Base-by-base conservation (phyloP, 371 early-diverging fungal species). In the Lichtheimia hyalospora region DNA sequence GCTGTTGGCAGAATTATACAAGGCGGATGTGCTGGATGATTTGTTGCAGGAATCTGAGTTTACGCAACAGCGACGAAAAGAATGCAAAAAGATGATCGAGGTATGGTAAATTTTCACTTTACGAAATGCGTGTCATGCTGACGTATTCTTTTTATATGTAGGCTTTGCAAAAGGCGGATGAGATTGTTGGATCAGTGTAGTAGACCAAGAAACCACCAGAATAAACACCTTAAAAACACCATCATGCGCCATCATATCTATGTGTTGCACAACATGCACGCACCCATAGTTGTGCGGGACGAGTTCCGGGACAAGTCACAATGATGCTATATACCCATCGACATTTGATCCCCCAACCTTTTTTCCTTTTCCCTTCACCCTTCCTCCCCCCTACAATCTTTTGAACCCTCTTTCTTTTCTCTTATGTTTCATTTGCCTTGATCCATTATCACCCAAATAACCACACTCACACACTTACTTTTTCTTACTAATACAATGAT, bases 81-180 rank as follows among this genome's bases (percentile, higher is more conserved):
- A 98, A 71, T 95, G 95, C 86, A 94, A 91, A 73, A 94, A 94
- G 86, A 98, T 98, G 97, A 96, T 98, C 64, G 94, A 92, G 60
- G 95, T 95, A 95, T 15, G 21, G 7, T 0, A 46, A 7, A 7
- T 12, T 46, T 44, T 34, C 43, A 16, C 21, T 51, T 43, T 18
- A n/a, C n/a, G 2, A 13, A 2, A 25, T 48, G 34, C 10, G 34
- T 34, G 34, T 34, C 34, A 34, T 34, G 34, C 10, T 34, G 10
- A 34, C 34, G 34, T 46, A n/a, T n/a, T n/a, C 5, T 41, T 12
- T 42, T 42, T 14, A 20, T 13, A 34, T 21, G 8, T 56, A 72
- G 71, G 87, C 98, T 8, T 80, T 97, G 61, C 90, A 92, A 75
- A 94, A 89, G 78, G 98, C 98, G 4, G 98, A 98, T 65, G 95